Percentiles rank a stretch among this genome's conserved stretches.
phyloP scores from a whole-genome alignment of 805 yeast genomes.

The Pichia phayaonensis region DNA sequence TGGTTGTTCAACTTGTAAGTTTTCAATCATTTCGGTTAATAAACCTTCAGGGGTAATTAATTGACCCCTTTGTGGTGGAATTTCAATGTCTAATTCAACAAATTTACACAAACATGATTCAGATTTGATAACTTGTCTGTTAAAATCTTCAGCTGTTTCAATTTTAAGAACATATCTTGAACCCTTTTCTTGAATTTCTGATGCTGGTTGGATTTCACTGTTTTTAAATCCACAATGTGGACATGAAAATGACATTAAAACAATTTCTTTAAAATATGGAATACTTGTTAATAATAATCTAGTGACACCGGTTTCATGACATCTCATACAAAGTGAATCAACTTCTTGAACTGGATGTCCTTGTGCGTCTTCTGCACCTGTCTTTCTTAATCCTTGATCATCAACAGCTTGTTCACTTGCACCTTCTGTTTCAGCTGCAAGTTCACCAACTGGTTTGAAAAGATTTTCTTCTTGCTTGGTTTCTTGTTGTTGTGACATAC shows the following conservation, averaged over 20 bases:
- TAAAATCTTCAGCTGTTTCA: conserved; percentile 65
- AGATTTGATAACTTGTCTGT: conserved; percentile 86
- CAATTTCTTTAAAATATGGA: conserved; percentile 86
- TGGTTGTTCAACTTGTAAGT: conserved; percentile 73
- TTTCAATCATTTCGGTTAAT: conserved; percentile 73
- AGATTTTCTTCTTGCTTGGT: conserved; percentile 31
- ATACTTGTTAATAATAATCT: conserved; percentile 77
- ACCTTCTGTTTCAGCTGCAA: conserved; percentile 37
- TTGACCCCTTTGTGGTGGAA: conserved; percentile 93
- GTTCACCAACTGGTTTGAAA: conserved; percentile 55
- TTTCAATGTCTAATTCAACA: conserved; percentile 81
- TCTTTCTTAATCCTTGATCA: conserved; percentile 36
- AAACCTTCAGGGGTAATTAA: conserved; percentile 89
- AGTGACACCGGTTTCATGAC: conserved; percentile 80
- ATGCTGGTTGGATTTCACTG: conserved; percentile 94
- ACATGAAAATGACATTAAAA: conserved; percentile 91
- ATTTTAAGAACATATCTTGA: conserved; percentile 60
- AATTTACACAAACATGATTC: conserved; percentile 79
- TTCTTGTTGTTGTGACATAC: conserved; percentile 14
- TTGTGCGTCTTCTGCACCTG: conserved; percentile 75
- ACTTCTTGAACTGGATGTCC: conserved; percentile 96
- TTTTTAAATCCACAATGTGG: conserved; percentile 90
- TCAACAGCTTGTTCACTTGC: conserved; percentile 16
- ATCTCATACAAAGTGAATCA: conserved; percentile 93
- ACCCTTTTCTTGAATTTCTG: conserved; percentile 85